These are phyloP conservation scores for Sporodiniella umbellata DNA, from an alignment of 371 early-diverging fungal genomes.

Conservation along the genomic window DNA sequence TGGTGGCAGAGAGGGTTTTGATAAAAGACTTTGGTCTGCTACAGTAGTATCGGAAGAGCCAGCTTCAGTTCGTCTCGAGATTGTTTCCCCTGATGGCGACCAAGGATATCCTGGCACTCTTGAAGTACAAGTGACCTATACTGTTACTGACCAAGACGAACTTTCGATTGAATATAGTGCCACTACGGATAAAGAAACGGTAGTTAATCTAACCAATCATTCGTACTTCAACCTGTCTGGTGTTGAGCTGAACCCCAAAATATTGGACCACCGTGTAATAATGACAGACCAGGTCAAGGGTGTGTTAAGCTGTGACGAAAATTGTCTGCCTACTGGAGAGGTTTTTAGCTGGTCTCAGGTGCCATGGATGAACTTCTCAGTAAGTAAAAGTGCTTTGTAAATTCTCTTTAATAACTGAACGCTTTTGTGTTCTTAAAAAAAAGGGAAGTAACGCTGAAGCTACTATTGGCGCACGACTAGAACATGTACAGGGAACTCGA, in stretches of 20 bases:
- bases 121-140: slow-evolving; percentile 35
- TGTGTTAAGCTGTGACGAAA: slow-evolving; percentile 49
- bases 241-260: slow-evolving; percentile 33
- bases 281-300: slow-evolving; percentile 48
- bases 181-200: slow-evolving; percentile 31
- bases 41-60: slow-evolving; percentile 36
- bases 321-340: slow-evolving; percentile 66
- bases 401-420: no score
- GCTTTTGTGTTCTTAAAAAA: no score
- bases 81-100: slow-evolving; percentile 45
- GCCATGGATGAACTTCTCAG: slow-evolving; percentile 55
- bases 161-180: slow-evolving; percentile 36
- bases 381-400: slow-evolving; percentile 19
- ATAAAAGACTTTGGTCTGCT: slow-evolving; percentile 39
- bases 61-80: slow-evolving; percentile 40
- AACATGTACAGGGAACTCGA: slow-evolving; percentile 30
- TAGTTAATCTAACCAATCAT: slow-evolving; percentile 40
- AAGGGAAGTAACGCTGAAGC: slow-evolving; percentile 37
- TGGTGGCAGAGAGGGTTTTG: slow-evolving; percentile 47
- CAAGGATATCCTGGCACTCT: slow-evolving; percentile 46
- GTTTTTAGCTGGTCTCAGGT: slow-evolving; percentile 36
- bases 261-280: slow-evolving; percentile 49
- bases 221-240: slow-evolving; percentile 54
- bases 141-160: slow-evolving; percentile 34
- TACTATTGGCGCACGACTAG: slow-evolving; percentile 42